Conservation (phyloP, 192 early-diverging fungal species). For the Physocladia obscura region DNA sequence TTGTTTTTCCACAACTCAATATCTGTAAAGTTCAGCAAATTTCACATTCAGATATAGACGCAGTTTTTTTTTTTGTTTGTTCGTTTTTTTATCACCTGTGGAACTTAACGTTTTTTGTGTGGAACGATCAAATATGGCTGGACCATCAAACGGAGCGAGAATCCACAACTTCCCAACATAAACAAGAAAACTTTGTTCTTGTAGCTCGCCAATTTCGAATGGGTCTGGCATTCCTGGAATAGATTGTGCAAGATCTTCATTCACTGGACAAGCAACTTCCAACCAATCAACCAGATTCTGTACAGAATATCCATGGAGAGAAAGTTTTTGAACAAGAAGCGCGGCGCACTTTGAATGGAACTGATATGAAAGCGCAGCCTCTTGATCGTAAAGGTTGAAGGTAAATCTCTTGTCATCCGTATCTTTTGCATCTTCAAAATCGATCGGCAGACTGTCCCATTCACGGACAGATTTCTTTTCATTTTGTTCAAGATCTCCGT, state of each 20-base stretch:
- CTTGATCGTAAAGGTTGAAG: not conserved
- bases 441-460: not conserved
- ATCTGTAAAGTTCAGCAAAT: too few relatives aligned
- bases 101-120: not conserved
- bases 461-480: not conserved
- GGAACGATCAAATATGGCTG: not conserved
- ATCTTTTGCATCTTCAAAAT: not conserved
- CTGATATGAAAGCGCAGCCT: not conserved
- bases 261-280: not conserved
- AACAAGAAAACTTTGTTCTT: not conserved
- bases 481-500: not conserved
- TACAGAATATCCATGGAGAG: not conserved
- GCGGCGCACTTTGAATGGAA: not conserved
- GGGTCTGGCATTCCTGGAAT: not conserved
- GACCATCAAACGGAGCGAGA: not conserved
- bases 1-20: not conserved
- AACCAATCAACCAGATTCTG: not conserved
- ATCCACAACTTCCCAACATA: not conserved
- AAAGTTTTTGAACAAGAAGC: not conserved
- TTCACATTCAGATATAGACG: too few relatives aligned
- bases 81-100: not conserved
- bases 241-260: not conserved
- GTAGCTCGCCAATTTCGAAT: not conserved
- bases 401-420: too few relatives aligned
- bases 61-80: not conserved